Evolutionary conservation across 208 protist species (phyloP), one percentile per base, ranked within the genome.

Genomic region (Acanthamoeba healyi): DNA sequence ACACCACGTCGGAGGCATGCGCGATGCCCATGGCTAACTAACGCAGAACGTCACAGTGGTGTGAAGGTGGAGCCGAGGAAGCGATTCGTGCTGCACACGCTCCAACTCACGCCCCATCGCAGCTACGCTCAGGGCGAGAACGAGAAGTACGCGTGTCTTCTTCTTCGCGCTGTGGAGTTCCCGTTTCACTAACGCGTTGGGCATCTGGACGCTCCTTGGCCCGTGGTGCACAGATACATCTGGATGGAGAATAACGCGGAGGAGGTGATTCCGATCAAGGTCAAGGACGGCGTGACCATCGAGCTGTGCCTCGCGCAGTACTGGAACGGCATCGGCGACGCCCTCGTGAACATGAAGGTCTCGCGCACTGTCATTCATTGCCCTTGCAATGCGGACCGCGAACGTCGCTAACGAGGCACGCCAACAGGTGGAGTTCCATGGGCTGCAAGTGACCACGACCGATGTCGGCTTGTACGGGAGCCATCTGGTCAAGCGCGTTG

Each of bases 241-340:
- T 93, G 88, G 88, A 40, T 93, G 38, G 63, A 51, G 22, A 93
- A 2, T 17, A 40, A 44, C 15, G 40, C 14, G 9, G 67, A 74
- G 46, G 63, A 93, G 49, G 32, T n/a, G 24, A 5, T 74, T 2
- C 56, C 88, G 14, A 81, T 93, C 88, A 49, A 93, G 49, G 88
- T 93, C 44, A 63, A 67, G 34, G 38, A 49, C 42, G 63, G 63
- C 5, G 65, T 93, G 26, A 93, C 88, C 40, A 36, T 93, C 24
- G 88, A 93, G 44, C 34, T 93, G 4, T 93, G 88, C 63, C 88
- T 93, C 15, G 88, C 88, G 36, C 88, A 93, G 22, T 93, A 81
- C 49, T 93, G 88, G 88, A 67, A 29, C 63, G 42, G 46, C 40
- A 51, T 93, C 32, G 88, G 88, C 19, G 65, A 93, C 42, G 1